These are phyloP conservation scores for Collybiopsis confluens DNA, from an alignment of 768 basidiomycete species.

Conservation along the genomic window DNA sequence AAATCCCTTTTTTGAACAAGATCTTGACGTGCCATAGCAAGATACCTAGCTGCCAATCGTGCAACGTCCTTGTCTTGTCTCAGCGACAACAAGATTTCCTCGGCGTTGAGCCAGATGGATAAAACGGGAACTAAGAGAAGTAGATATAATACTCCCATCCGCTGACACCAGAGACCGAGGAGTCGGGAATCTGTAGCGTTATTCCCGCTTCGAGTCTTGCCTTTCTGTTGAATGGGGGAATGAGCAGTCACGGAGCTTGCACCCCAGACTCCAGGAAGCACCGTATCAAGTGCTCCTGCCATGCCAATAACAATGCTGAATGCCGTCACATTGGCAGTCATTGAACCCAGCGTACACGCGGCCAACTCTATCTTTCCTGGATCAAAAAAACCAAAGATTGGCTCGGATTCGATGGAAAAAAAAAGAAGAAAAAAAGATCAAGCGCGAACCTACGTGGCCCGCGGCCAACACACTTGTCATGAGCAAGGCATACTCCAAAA, in stretches of 20 bases:
- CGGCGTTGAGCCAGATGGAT: conserved; percentile 50
- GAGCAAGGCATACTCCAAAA: too few relatives aligned
- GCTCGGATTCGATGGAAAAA: too few relatives aligned
- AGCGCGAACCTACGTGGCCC: too few relatives aligned
- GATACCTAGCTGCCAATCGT: conserved; percentile 48
- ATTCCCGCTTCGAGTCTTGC: conserved; percentile 16
- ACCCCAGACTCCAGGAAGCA: conserved; percentile 75
- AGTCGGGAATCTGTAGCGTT: background rate
- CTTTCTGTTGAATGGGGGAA: background rate
- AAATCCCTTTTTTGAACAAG: background rate
- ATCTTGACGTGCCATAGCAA: conserved; percentile 53
- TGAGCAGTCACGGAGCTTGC: conserved; percentile 22
- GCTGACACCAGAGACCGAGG: conserved; percentile 63
- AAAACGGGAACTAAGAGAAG: conserved; percentile 3
- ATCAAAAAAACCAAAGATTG: too few relatives aligned
- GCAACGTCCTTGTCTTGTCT: conserved; percentile 60
- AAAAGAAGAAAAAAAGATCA: too few relatives aligned
- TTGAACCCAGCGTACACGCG: conserved; percentile 47
- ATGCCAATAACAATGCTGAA: conserved; percentile 38
- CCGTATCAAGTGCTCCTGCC: conserved; percentile 62
- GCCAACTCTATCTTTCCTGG: conserved; percentile 60
- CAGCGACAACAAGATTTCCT: conserved; percentile 49
- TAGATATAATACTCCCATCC: conserved; percentile 35
- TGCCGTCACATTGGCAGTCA: conserved; percentile 36
- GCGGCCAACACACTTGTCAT: too few relatives aligned